Conservation (phyloP, 495 filamentous ascomycete species). For the Ramalina peruviana region DNA sequence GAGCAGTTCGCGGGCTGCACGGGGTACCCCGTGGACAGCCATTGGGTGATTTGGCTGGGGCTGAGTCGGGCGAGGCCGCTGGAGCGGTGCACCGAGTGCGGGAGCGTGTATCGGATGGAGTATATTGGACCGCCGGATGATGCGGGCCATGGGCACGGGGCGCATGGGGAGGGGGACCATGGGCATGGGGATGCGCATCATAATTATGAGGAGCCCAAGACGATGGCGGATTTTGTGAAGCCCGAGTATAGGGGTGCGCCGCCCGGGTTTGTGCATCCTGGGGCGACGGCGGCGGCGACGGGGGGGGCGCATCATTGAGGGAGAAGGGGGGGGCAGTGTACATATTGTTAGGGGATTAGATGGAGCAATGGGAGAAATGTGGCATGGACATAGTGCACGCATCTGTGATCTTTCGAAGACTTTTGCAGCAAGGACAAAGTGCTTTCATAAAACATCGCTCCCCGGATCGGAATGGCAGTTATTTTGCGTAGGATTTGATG, state of each 20-base stretch:
- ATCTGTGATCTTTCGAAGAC: too few relatives aligned
- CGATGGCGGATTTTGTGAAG: constrained; percentile 83
- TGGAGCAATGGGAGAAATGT: too few relatives aligned
- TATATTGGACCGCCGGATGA: constrained; percentile 76
- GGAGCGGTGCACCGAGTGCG: constrained; percentile 91
- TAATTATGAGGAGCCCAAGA: constrained; percentile 49
- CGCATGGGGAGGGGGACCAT: constrained; percentile 20
- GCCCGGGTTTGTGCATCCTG: neutral
- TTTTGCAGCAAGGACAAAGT: too few relatives aligned
- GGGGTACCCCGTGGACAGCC: constrained; percentile 81
- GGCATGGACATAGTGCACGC: too few relatives aligned
- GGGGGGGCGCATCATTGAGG: constrained; percentile 14
- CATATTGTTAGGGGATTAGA: too few relatives aligned
- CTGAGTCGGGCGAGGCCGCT: constrained; percentile 80
- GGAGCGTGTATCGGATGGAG: constrained; percentile 89
- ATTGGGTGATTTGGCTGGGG: constrained; percentile 77
- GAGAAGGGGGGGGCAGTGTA: constrained; percentile 5
- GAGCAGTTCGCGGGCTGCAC: constrained; percentile 98
- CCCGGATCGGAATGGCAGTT: too few relatives aligned
- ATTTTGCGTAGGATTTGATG: too few relatives aligned
- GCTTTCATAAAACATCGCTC: too few relatives aligned
- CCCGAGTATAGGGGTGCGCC: constrained; percentile 56
- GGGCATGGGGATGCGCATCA: constrained; percentile 33
- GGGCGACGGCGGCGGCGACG: neutral
- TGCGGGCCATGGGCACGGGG: constrained; percentile 12